Base-by-base conservation (phyloP, 2,329 filamentous ascomycete genomes). In the Fusarium xyrophilum region DNA sequence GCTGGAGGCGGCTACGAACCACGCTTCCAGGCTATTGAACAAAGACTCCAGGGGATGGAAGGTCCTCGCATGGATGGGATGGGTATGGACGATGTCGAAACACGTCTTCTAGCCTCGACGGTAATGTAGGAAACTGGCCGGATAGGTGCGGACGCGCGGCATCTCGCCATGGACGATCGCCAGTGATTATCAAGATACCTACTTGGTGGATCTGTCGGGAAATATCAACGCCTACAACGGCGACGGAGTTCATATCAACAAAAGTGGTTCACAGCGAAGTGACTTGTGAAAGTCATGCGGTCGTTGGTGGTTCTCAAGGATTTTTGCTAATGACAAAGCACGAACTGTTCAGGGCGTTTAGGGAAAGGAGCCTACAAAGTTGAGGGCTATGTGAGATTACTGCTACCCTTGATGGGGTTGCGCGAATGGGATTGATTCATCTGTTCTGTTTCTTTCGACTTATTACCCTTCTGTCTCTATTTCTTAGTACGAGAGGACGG, bases 71-170 rank as follows among this genome's bases (percentile, higher is more conserved):
- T 82, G 78, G 80, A 82, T 56, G 76, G 78, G 27, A 77, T 81
- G 68, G 79, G 77, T 19, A 82, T 83, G 77, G 81, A 82, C 60
- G 81, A 83, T 46, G 81, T 82, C 50, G 81, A 83, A 65, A 77
- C 79, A 52, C 79, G 81, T 58, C 75, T 83, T 50, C 73, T 83
- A 63, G 80, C 81, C 57, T 80, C 79, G 56, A 74, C 79, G 66
- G 80, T 82, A 73, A 80, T 82, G 79, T 82, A 81, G 76, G 73
- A 68, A 39, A 53, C 58, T 62, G 70, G 54, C 71, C 67, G 59
- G 56, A 47, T 46, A 43, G 60, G 44, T 57, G 59, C 46, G 51
- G 40, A 55, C 42, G 43, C 63, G 60, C 70, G 58, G 70, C 44
- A 63, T 40, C 38, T 30, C 51, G 38, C 15, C 33, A 50, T 50